phyloP scores from a whole-genome alignment of 1,284 basidiomycete genomes.

The Sanguinoderma infundibulare region DNA sequence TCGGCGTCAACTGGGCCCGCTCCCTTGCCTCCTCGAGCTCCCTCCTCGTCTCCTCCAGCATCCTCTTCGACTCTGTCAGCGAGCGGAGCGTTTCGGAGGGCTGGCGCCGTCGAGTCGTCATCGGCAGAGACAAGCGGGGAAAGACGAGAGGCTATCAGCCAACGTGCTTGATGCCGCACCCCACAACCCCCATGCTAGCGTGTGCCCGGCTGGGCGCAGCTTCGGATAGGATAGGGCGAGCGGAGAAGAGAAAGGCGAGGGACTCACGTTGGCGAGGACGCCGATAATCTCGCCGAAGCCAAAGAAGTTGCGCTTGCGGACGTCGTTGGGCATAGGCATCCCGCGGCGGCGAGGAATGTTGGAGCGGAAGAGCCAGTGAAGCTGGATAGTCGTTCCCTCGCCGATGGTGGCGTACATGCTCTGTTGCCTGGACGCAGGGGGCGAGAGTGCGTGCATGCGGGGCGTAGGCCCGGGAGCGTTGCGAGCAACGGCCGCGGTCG shows the following conservation, averaged over 20 bases:
- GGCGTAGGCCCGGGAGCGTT: slow-evolving; percentile 26
- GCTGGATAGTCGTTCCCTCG: slow-evolving; percentile 29
- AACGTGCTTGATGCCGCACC: slow-evolving; percentile 13
- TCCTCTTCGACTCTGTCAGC: slow-evolving; percentile 73
- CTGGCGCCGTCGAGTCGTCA: slow-evolving; percentile 40
- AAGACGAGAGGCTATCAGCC: slow-evolving; percentile 16
- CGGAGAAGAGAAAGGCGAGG: slow-evolving; percentile 12
- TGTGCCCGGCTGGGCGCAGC: not conserved
- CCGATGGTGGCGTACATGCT: slow-evolving; percentile 30
- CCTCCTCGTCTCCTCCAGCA: slow-evolving; percentile 75
- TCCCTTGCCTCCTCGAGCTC: slow-evolving; percentile 73
- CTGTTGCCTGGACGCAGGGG: slow-evolving; percentile 30
- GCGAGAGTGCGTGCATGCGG: slow-evolving; percentile 27
- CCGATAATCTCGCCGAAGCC: slow-evolving; percentile 78
- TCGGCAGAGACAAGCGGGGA: not conserved
- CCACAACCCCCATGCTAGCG: not conserved
- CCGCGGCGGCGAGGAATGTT: slow-evolving; percentile 69
- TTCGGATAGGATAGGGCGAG: not conserved
- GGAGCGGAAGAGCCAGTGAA: slow-evolving; percentile 74
- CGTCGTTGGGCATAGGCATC: slow-evolving; percentile 58
- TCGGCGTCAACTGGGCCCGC: slow-evolving; percentile 67
- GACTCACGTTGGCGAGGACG: slow-evolving; percentile 74
- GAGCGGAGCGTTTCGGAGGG: slow-evolving; percentile 79
- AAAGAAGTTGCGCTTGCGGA: slow-evolving; percentile 73
- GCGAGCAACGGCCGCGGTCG: slow-evolving; percentile 21